A percentile compares a stretch with the other conserved stretches of the same genome.
Evolutionary conservation across 768 basidiomycete genomes (phyloP).

Genomic region (Termitomyces titanicus): DNA sequence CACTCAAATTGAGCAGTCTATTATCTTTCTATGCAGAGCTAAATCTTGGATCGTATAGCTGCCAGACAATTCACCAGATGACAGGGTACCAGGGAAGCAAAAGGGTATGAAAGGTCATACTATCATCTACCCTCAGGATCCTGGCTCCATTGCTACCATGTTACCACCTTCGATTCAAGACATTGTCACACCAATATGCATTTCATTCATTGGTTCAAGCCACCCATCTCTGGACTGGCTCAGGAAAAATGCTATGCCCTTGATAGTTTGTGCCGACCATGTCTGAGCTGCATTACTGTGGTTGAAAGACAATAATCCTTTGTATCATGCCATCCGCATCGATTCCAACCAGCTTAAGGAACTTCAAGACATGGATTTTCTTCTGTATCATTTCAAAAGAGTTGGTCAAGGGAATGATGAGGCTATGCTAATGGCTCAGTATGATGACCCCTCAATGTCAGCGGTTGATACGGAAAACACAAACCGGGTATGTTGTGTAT

Average conservation of each 20-base stretch:
- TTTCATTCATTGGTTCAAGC: conserved; percentile 36
- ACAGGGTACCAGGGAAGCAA: conserved; percentile 16
- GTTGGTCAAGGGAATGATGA: too few species aligned
- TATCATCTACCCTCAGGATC: conserved; percentile 36
- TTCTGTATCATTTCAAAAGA: too few species aligned
- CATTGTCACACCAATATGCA: conserved; percentile 31
- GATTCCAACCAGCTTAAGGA: not conserved
- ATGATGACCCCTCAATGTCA: too few species aligned
- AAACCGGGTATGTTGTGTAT: too few species aligned
- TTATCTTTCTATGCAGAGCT: conserved; percentile 33
- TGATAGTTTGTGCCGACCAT: not conserved
- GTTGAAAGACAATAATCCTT: not conserved
- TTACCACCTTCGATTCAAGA: conserved; percentile 35
- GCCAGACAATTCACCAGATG: conserved; percentile 15
- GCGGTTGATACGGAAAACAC: too few species aligned
- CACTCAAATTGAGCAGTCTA: conserved; percentile 34
- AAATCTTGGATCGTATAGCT: conserved; percentile 35
- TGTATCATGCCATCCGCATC: not conserved
- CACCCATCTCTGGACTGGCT: conserved; percentile 24
- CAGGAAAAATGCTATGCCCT: not conserved
- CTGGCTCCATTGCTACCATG: conserved; percentile 19
- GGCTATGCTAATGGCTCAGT: too few species aligned
- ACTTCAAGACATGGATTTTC: not conserved
- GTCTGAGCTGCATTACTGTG: not conserved
- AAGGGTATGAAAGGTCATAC: conserved; percentile 34